Percentiles rank a stretch among this genome's conserved stretches.
phyloP scores from a whole-genome alignment of 352 stramenopile genomes.

The Phytopythium helicoides region DNA sequence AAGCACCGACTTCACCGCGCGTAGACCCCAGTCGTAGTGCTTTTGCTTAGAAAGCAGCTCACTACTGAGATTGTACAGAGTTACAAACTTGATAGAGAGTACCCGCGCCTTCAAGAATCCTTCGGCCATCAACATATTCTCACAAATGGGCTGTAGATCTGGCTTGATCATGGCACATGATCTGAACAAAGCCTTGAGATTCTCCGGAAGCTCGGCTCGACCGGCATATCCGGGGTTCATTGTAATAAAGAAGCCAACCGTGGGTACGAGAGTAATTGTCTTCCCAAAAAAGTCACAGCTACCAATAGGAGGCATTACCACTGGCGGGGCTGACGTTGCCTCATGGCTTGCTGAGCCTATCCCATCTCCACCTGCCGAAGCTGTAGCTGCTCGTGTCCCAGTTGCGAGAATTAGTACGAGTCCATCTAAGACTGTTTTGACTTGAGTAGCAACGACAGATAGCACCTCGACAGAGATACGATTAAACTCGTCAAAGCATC shows the following conservation, averaged over 20 bases:
- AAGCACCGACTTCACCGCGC: slow-evolving; percentile 96
- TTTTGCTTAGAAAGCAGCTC: slow-evolving; percentile 87
- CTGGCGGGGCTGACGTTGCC: slow-evolving; percentile 17
- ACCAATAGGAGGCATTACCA: slow-evolving; percentile 40
- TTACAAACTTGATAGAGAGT: slow-evolving; percentile 90
- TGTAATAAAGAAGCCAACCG: slow-evolving; percentile 92
- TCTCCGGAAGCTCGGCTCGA: slow-evolving; percentile 90
- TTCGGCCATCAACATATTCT: slow-evolving; percentile 95
- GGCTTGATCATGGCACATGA: slow-evolving; percentile 93
- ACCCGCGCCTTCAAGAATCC: slow-evolving; percentile 85
- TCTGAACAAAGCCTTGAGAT: slow-evolving; percentile 91
- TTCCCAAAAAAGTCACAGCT: slow-evolving; percentile 91
- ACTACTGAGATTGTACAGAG: slow-evolving; percentile 84
- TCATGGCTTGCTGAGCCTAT: slow-evolving; percentile 10
- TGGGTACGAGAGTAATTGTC: slow-evolving; percentile 78
- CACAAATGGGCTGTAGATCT: slow-evolving; percentile 90
- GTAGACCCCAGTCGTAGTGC: slow-evolving; percentile 95
- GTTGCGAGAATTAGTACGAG: slow-evolving; percentile 12
- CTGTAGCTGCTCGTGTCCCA: slow-evolving; percentile 2
- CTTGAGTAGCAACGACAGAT: slow-evolving; percentile 94
- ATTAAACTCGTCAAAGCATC: slow-evolving; percentile 98
- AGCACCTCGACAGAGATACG: slow-evolving; percentile 96
- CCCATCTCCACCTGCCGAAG: background rate
- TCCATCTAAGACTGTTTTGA: slow-evolving; percentile 97
- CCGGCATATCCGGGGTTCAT: slow-evolving; percentile 94